Evolutionary conservation across 805 yeast genomes (phyloP).

Genomic region (Barnettozyma salicaria): DNA sequence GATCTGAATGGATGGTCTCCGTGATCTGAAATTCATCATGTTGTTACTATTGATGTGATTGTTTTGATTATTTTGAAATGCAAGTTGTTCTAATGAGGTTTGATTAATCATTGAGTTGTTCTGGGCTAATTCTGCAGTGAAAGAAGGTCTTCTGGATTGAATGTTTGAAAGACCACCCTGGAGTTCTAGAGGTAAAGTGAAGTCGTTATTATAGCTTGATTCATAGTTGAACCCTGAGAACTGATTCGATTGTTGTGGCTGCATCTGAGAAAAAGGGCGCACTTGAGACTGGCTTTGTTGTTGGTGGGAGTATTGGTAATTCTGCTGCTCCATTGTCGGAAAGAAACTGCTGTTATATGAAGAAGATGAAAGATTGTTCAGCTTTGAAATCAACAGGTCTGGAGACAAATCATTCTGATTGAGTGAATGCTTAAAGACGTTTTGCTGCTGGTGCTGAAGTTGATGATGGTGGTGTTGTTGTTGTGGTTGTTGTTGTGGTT

Average conservation of each 20-base stretch:
- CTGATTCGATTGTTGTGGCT: conserved; percentile 5
- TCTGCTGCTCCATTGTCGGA: conserved; percentile 7
- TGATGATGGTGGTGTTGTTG: conserved; percentile 3
- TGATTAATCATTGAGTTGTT: conserved; percentile 7
- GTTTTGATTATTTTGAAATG: conserved; percentile 10
- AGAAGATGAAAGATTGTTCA: conserved; percentile 19
- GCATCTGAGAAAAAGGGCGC: too few relatives aligned
- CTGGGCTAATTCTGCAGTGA: conserved; percentile 47
- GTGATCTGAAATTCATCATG: conserved; percentile 19
- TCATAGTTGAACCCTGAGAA: conserved; percentile 9
- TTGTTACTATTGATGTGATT: conserved; percentile 13
- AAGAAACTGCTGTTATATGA: conserved; percentile 15
- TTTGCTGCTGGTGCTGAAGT: conserved; percentile 5
- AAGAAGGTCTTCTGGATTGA: conserved; percentile 66
- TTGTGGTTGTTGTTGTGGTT: conserved; percentile 11
- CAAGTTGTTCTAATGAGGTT: conserved; percentile 13
- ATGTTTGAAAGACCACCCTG: conserved; percentile 62
- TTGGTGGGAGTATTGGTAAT: conserved; percentile 4
- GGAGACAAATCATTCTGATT: conserved; percentile 16
- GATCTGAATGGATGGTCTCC: conserved; percentile 23
- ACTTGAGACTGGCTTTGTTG: neutral
- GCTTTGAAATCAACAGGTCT: conserved; percentile 21
- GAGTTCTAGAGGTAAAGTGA: conserved; percentile 45
- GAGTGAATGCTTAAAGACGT: neutral
- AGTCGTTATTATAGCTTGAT: conserved; percentile 11